Evolutionary conservation across 2,329 filamentous ascomycete species (phyloP).

Genomic region (Nemania diffusa): DNA sequence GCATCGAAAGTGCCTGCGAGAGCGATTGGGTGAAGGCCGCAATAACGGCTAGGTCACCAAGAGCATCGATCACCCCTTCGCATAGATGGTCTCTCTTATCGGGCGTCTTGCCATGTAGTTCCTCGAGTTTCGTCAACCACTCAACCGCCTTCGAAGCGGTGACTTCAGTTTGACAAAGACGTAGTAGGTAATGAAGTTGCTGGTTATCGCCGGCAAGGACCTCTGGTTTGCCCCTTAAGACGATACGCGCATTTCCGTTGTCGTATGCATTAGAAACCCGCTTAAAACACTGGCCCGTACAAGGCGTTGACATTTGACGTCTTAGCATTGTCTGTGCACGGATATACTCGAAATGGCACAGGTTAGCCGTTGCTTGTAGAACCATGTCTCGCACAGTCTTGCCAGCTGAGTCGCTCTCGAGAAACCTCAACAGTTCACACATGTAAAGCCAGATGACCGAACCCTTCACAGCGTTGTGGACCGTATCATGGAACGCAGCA

Average conservation of each 20-base stretch:
- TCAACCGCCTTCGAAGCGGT: constrained; percentile 50
- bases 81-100: constrained; percentile 50
- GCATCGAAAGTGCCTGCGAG: constrained; percentile 49
- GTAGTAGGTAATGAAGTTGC: constrained; percentile 57
- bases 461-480: constrained; percentile 51
- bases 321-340: constrained; percentile 54
- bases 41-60: constrained; percentile 53
- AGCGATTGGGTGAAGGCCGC: constrained; percentile 55
- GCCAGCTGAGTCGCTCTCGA: constrained; percentile 42
- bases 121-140: constrained; percentile 55
- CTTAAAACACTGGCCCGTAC: constrained; percentile 56
- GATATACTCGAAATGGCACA: constrained; percentile 57
- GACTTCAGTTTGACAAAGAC: constrained; percentile 55
- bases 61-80: constrained; percentile 49
- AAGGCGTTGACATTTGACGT: constrained; percentile 52
- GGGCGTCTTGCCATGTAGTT: constrained; percentile 51
- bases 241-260: constrained; percentile 52
- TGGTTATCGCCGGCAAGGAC: constrained; percentile 52
- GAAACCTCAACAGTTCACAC: constrained; percentile 49
- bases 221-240: constrained; percentile 56
- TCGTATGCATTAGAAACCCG: constrained; percentile 52
- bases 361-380: constrained; percentile 59
- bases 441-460: constrained; percentile 57
- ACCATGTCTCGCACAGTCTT: constrained; percentile 51
- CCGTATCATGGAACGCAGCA: constrained; percentile 54